phyloP scores from a whole-genome alignment of 805 yeast species.

The Myxozyma kluyveri region DNA sequence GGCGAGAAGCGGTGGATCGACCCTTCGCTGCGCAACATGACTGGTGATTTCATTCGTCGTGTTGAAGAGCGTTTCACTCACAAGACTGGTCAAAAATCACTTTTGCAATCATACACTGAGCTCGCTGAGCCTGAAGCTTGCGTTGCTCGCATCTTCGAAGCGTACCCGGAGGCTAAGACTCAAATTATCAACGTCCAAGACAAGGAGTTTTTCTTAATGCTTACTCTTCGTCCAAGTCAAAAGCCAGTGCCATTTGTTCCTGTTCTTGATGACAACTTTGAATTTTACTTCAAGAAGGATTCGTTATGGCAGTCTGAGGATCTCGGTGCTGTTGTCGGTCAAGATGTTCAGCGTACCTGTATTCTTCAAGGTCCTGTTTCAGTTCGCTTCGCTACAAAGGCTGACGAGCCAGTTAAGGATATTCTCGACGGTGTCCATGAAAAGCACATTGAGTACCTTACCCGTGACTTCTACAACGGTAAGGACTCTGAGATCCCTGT shows the following conservation, averaged over 20 bases:
- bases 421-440: slow-evolving; percentile 86
- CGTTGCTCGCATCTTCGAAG: slow-evolving; percentile 56
- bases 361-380: slow-evolving; percentile 98
- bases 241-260: slow-evolving; percentile 99
- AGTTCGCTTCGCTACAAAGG: slow-evolving; percentile 81
- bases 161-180: slow-evolving; percentile 69
- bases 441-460: slow-evolving; percentile 72
- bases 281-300: slow-evolving; percentile 96
- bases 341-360: slow-evolving; percentile 98
- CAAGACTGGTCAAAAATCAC: slow-evolving; percentile 48
- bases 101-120: slow-evolving; percentile 69
- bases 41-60: slow-evolving; percentile 85
- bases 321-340: slow-evolving; percentile 90
- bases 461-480: slow-evolving; percentile 62
- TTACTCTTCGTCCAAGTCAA: slow-evolving; percentile 78
- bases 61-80: slow-evolving; percentile 92
- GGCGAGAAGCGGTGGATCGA: slow-evolving; percentile 87
- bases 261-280: slow-evolving; percentile 87
- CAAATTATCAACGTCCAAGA: slow-evolving; percentile 95
- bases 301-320: slow-evolving; percentile 99
- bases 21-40: slow-evolving; percentile 74
- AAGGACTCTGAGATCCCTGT: slow-evolving; percentile 74
- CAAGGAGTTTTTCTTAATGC: slow-evolving; percentile 82
- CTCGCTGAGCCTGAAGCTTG: slow-evolving; percentile 65
- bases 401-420: slow-evolving; percentile 88